These are phyloP conservation scores for Beta lomatogona DNA, from an alignment of 179 eudicot species.

Conservation along the genomic window DNA sequence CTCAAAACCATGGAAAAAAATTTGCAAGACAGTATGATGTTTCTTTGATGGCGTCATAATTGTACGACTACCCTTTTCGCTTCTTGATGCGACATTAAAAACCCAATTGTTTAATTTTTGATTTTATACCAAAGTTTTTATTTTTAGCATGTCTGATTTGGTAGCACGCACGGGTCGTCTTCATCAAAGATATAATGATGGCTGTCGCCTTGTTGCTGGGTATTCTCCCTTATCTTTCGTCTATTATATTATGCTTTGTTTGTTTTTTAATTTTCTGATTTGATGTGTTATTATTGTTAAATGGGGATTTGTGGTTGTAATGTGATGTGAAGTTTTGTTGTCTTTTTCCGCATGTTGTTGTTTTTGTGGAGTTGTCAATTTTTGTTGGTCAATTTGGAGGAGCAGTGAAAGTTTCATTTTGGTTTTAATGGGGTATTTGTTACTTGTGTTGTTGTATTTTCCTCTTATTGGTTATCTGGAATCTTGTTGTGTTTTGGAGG, in stretches of 20 bases:
- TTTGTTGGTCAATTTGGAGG: slow-evolving; percentile 22
- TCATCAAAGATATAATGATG: slow-evolving; percentile 70
- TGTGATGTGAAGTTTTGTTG: not conserved
- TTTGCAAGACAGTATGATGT: not conserved
- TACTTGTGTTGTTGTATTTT: not conserved
- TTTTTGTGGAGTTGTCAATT: slow-evolving; percentile 14
- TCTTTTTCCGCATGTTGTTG: slow-evolving; percentile 18
- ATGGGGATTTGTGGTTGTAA: not conserved
- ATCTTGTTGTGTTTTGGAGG: not conserved
- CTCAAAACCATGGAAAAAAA: not conserved
- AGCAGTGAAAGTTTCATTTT: slow-evolving; percentile 9
- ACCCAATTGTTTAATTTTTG: not conserved
- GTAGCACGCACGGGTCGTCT: slow-evolving; percentile 84
- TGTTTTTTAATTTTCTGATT: slow-evolving; percentile 5
- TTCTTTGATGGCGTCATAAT: slow-evolving; percentile 7
- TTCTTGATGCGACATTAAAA: not conserved
- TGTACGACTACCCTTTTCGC: not conserved
- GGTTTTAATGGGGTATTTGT: not conserved
- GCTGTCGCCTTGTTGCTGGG: slow-evolving; percentile 82
- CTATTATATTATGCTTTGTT: not conserved
- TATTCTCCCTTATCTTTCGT: slow-evolving; percentile 14
- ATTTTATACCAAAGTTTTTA: not conserved
- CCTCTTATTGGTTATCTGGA: slow-evolving; percentile 1
- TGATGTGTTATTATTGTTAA: slow-evolving; percentile 9
- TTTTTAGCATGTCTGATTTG: slow-evolving; percentile 60